Evolutionary conservation across 2,329 filamentous ascomycete species (phyloP).

Genomic region (Fusarium annulatum): DNA sequence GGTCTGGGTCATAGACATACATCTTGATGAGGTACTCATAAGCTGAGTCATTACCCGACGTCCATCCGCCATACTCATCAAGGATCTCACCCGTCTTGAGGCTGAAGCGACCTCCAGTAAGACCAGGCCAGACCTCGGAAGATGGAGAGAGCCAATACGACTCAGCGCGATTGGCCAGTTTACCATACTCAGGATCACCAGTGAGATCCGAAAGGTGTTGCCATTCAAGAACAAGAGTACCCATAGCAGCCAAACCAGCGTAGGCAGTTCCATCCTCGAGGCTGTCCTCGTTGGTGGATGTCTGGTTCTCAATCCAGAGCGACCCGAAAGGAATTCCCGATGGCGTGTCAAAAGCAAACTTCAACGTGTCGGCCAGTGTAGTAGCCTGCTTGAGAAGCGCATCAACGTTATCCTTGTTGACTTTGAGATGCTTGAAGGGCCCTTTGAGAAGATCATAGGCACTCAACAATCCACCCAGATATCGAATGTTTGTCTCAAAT

Average conservation of each 20-base stretch:
- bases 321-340: neutral
- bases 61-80: conserved; percentile 61
- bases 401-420: conserved; percentile 59
- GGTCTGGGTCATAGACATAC: conserved; percentile 71
- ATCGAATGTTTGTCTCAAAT: conserved; percentile 67
- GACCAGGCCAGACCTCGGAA: conserved; percentile 19
- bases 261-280: neutral
- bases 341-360: conserved; percentile 15
- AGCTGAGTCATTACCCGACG: conserved; percentile 65
- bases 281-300: neutral
- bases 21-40: conserved; percentile 73
- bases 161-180: conserved; percentile 7
- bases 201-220: conserved; percentile 18
- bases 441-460: conserved; percentile 63
- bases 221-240: conserved; percentile 17
- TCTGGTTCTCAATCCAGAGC: conserved; percentile 13
- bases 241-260: conserved; percentile 3
- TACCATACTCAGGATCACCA: conserved; percentile 1
- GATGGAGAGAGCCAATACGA: conserved; percentile 11
- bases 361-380: conserved; percentile 69
- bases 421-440: conserved; percentile 25
- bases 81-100: conserved; percentile 41
- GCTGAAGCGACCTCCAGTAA: conserved; percentile 10
- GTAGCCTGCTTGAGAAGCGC: conserved; percentile 64
- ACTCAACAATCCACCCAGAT: conserved; percentile 63